These are phyloP conservation scores for Zoysia matrella DNA, from an alignment of 202 grass and related monocot genomes.

Conservation along the genomic window DNA sequence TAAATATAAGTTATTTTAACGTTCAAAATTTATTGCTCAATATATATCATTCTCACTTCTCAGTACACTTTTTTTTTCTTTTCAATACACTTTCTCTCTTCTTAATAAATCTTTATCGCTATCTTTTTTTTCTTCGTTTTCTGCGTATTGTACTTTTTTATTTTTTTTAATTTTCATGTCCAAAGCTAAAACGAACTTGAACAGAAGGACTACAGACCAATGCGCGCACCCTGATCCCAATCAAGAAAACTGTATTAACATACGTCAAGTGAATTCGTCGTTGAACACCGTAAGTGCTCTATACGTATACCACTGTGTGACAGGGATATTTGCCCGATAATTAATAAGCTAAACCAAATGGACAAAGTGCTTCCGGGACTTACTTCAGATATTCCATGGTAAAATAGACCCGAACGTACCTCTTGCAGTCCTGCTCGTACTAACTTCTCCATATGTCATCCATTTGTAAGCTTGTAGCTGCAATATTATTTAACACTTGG, in stretches of 20 bases:
- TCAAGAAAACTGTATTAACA: slow-evolving; percentile 3
- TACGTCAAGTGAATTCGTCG: slow-evolving; percentile 16
- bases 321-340: background rate
- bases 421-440: slow-evolving; percentile 67
- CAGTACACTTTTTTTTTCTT: no score
- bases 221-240: slow-evolving; percentile 67
- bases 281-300: slow-evolving; percentile 14
- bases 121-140: no score
- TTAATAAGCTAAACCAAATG: no score
- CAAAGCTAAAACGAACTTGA: no score
- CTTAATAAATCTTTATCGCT: no score
- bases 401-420: slow-evolving; percentile 75
- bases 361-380: background rate
- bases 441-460: slow-evolving; percentile 48
- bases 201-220: slow-evolving; percentile 55
- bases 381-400: slow-evolving; percentile 80
- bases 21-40: no score
- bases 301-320: slow-evolving; percentile 9
- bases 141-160: no score
- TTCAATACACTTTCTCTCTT: no score
- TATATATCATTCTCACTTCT: no score
- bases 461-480: slow-evolving; percentile 73
- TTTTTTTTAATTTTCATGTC: no score
- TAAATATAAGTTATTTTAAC: no score
- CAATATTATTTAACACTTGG: slow-evolving; percentile 23